Base-by-base conservation (phyloP, 73 alveolate species). In the Paraurostyla sp. region DNA sequence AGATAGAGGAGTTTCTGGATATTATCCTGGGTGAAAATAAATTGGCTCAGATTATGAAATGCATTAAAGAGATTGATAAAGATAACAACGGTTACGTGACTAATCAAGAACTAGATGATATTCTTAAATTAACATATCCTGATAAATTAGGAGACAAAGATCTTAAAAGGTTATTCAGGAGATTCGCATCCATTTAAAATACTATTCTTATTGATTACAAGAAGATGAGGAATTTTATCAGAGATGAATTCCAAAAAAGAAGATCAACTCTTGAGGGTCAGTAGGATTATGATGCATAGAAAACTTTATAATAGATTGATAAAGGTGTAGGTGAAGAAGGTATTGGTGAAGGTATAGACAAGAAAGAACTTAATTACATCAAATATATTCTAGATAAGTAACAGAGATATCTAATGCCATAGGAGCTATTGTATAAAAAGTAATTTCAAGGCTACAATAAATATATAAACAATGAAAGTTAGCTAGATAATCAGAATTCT, bases 61-160 rank as follows among this genome's bases (percentile, higher is more conserved):
- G 85, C 49, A 88, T 88, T 48, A 88, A 51, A 48, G 50, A 85
- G 41, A 88, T 88, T 38, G 94, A 88, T 49, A 50, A 58, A 25
- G 94, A 88, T 52, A 78, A 88, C 42, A 88, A 88, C 60, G 94
- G 91, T 2, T 88, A 88, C 51, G 83, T 88, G 23, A 88, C 94
- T 16, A 40, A 43, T 43, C 32, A 54, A 40, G 94, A 88, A 49
- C 88, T 88, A n/a, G 83, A 85, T 51, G 89, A 88, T 48, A 78
- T 85, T 32, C 57, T 88, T 62, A 80, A 88, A 62, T 22, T 43
- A 3, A 54, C 38, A n/a, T 88, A 80, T 49, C 90, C 85, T 20
- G 38, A 50, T 0, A 80, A 89, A 32, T 68, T 89, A 22, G 71
- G 71, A 9, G 73, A 54, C 45, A 82, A 51, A 51, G 71, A 80